Conservation (phyloP, 2,329 filamentous ascomycete genomes). For the Stemphylium lycopersici region DNA sequence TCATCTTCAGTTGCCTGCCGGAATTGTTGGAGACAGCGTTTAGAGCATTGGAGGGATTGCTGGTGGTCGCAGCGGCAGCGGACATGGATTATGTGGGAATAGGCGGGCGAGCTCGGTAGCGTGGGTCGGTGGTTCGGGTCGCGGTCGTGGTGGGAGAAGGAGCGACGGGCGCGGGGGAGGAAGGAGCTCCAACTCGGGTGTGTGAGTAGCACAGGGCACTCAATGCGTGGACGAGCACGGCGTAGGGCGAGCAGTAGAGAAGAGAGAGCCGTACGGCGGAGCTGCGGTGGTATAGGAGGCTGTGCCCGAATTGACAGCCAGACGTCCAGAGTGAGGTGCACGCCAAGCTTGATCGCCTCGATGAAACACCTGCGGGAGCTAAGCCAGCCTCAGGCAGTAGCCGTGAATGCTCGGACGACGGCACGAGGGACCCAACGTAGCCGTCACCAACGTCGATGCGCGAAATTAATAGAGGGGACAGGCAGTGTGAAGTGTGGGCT, state of each 20-base stretch:
- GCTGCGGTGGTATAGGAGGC: constrained; percentile 27
- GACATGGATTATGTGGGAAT: constrained; percentile 39
- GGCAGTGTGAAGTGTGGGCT: background rate
- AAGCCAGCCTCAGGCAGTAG: constrained; percentile 20
- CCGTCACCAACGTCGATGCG: background rate
- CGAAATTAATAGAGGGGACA: constrained; percentile 1
- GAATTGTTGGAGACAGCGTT: constrained; percentile 45
- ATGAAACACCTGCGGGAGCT: constrained; percentile 33
- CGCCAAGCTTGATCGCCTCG: constrained; percentile 30
- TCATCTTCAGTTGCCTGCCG: constrained; percentile 57
- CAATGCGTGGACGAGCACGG: constrained; percentile 30
- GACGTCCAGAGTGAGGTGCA: constrained; percentile 23
- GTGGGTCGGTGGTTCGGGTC: constrained; percentile 13
- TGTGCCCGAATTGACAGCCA: constrained; percentile 28
- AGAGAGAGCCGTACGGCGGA: constrained; percentile 29
- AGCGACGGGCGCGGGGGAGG: constrained; percentile 22
- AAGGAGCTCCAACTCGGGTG: constrained; percentile 20
- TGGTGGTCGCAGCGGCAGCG: constrained; percentile 37
- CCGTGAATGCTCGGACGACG: constrained; percentile 11
- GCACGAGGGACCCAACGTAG: constrained; percentile 2
- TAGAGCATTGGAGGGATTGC: constrained; percentile 44
- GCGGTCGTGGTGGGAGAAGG: constrained; percentile 17
- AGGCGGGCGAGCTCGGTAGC: constrained; percentile 22
- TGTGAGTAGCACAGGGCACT: constrained; percentile 32
- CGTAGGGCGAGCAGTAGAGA: constrained; percentile 10